phyloP scores from a whole-genome alignment of 805 yeast species.

The Candida patagonica region DNA sequence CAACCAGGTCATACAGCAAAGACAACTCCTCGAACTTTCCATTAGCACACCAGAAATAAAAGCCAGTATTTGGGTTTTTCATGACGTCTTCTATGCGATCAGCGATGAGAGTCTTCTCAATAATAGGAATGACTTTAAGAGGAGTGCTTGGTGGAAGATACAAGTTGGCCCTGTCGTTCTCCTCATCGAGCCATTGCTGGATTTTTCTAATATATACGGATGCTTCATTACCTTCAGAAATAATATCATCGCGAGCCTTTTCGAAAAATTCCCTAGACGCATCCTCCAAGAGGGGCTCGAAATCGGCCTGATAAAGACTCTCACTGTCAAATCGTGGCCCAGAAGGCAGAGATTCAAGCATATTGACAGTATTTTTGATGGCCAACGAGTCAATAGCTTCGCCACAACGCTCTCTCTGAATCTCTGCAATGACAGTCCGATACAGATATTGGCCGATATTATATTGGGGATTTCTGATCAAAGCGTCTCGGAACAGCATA shows the following conservation, averaged over 20 bases:
- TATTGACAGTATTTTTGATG: conserved; percentile 51
- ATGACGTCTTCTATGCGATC: conserved; percentile 50
- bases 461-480: conserved; percentile 42
- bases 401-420: conserved; percentile 48
- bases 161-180: conserved; percentile 45
- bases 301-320: conserved; percentile 50
- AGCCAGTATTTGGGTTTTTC: conserved; percentile 44
- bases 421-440: conserved; percentile 42
- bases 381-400: conserved; percentile 47
- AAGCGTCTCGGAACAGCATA: conserved; percentile 49
- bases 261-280: conserved; percentile 50
- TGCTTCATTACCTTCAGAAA: conserved; percentile 38
- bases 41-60: conserved; percentile 46
- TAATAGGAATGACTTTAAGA: conserved; percentile 44
- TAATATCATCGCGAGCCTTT: conserved; percentile 35
- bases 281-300: conserved; percentile 56
- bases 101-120: conserved; percentile 51
- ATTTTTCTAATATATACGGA: conserved; percentile 45
- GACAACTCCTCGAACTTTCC: conserved; percentile 36
- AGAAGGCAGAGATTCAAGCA: conserved; percentile 52
- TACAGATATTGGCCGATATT: conserved; percentile 45
- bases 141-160: conserved; percentile 46
- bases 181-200: conserved; percentile 48
- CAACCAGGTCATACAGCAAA: conserved; percentile 41
- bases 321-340: conserved; percentile 31